Base-by-base conservation (phyloP, 257 asterid genomes). In the Scutellaria barbata region DNA sequence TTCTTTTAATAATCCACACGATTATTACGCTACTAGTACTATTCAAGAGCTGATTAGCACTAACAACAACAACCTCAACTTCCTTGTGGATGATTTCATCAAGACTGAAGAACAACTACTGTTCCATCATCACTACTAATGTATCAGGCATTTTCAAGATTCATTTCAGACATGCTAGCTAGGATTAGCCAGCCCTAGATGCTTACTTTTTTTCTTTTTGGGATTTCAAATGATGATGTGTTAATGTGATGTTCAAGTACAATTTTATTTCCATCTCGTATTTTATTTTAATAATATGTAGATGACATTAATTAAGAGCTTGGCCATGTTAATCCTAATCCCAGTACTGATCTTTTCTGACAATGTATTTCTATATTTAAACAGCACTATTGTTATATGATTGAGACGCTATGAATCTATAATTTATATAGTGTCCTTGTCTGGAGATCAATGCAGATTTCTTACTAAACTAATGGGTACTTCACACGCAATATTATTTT, bases 41-140 rank as follows among this genome's bases (percentile, higher is more conserved):
- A 76, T 87, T 68, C 92, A 89, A 78, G 97, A 85, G 71, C 80
- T 91, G 16, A 86, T 91, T 57, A 86, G 90, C 71, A 82, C 81
- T 56, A 87, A 76, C 69, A 64, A 16, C 57, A 45, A 57, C 47
- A 56, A 57, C 58, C 55, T 77, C 63, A 74, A 59, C 63, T 77
- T 77, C 66, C 69, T 79, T 20, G 52, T 68, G 80, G 90, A 85
- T 50, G 93, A 81, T 55, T 73, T 77, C 82, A 86, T 80, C 85
- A 85, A 85, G 80, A 45, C 80, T 3, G 92, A 82, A 61, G 89
- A 84, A 11, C 17, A 76, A 14, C 16, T 80, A 64, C 69, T 72
- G 64, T 56, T 14, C 56, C 74, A 69, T 52, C 45, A 16, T 69
- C 75, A 66, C 10, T 39, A 54, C 41, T 63, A 30, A n/a, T n/a